Base-by-base conservation (phyloP, 2,329 filamentous ascomycete genomes). In the Remersonia thermophila region DNA sequence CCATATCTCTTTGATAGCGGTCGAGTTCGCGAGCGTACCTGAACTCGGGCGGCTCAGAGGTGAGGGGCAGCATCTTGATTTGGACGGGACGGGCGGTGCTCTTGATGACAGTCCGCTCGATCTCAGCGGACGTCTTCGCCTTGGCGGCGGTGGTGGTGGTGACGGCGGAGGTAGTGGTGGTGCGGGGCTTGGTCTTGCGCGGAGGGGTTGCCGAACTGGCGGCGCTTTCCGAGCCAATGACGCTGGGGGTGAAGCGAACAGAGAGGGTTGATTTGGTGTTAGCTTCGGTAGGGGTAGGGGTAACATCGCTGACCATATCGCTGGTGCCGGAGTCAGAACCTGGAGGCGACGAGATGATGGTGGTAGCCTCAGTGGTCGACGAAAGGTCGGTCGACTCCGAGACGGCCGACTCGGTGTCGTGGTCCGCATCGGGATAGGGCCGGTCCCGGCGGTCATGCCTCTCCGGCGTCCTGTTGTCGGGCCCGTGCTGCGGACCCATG, bases 301-400 rank as follows among this genome's bases (percentile, higher is more conserved):
- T 49, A 27, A 47, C 46, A 33, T 49, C 47, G 25, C 43, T 50
- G 25, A 39, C 45, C 8, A 38, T 35, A 23, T 42, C 42, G 12
- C 12, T 28, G 11, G 5, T 14, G 27, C 13, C 27, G 5, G 27
- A 28, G 12, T 28, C 27, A 4, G 27, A 28, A 13, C 47, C 47
- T 2, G 46, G 45, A 25, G 40, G 18, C 11, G 39, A 53, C 7
- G 58, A 60, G 38, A 50, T 47, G 27, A 60, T 54, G 16, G 55
- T 60, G 6, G 58, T 60, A 23, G 58, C 58, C 33, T 60, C 50
- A 3, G 58, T 61, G 42, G 53, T 60, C 33, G 53, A 43, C 6
- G 58, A 60, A 25, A 60, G 51, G 16, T 58, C 56, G 9, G 20
- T 6, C 0, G 58, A 60, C 8, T 50, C 51, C 6, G 56, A 58